Conservation (phyloP, 2,329 filamentous ascomycete genomes). For the Cladosporium sp. region DNA sequence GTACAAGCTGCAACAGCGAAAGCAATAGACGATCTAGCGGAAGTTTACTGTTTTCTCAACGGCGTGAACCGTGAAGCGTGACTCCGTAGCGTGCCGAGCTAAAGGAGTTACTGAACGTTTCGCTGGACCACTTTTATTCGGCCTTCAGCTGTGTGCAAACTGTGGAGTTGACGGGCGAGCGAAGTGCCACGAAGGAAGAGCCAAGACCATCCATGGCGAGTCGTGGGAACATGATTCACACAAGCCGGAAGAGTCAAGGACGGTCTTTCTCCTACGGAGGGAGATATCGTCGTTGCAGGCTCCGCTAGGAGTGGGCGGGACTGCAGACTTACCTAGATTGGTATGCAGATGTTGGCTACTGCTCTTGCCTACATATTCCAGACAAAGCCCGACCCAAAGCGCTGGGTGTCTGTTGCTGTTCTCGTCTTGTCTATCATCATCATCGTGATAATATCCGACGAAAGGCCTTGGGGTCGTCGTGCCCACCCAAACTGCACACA, state of each 20-base stretch:
- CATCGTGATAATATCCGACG: background rate
- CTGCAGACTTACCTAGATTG: no score
- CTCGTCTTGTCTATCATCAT: background rate
- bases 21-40: background rate
- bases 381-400: conserved; percentile 2
- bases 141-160: conserved; percentile 2
- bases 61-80: background rate
- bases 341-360: no score
- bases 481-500: background rate
- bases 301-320: no score
- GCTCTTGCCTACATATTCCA: background rate
- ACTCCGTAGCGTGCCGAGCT: background rate
- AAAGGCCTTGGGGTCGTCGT: background rate
- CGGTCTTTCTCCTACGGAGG: background rate
- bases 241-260: conserved; percentile 4
- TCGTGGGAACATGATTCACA: no score
- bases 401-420: background rate
- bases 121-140: no score
- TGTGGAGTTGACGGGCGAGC: conserved; percentile 2
- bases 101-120: background rate
- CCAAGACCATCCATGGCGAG: background rate
- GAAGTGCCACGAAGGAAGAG: conserved; percentile 6
- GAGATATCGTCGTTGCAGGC: no score
- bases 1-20: no score
- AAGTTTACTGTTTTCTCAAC: conserved; percentile 2